phyloP scores from a whole-genome alignment of 2,329 filamentous ascomycete species.

The Torrubiellomyces zombiae region DNA sequence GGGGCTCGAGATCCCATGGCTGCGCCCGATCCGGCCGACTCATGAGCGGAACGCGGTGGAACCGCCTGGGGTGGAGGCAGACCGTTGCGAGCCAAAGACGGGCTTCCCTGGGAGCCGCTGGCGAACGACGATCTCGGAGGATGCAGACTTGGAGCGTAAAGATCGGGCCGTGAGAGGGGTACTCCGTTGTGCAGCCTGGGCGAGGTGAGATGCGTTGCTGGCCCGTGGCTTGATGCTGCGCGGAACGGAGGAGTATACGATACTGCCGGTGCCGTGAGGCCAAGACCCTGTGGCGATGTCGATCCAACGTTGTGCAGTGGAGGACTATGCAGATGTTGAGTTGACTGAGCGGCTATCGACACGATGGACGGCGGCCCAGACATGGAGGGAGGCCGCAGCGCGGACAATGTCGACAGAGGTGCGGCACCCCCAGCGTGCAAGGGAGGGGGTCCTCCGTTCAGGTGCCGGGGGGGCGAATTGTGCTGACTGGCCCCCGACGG shows the following conservation, averaged over 20 bases:
- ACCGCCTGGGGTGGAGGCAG: conserved; percentile 9
- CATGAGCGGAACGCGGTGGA: conserved; percentile 10
- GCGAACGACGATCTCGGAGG: conserved; percentile 24
- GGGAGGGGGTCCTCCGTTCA: conserved; percentile 30
- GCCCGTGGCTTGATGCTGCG: conserved; percentile 10
- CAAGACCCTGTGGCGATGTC: conserved; percentile 29
- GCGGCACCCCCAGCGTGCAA: conserved; percentile 13
- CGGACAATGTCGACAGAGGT: conserved; percentile 19
- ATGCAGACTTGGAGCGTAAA: conserved; percentile 23
- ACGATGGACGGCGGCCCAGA: conserved; percentile 24
- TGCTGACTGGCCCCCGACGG: conserved; percentile 30
- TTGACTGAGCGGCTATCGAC: conserved; percentile 21
- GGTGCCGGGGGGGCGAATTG: conserved; percentile 27
- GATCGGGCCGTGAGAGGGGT: conserved; percentile 16
- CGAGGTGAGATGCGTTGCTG: conserved; percentile 12
- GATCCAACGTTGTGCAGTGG: too few relatives aligned
- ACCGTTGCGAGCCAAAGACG: conserved; percentile 25
- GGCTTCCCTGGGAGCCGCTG: conserved; percentile 25
- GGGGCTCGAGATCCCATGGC: conserved; percentile 14
- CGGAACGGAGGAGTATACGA: conserved; percentile 23
- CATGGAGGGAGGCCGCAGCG: conserved; percentile 33
- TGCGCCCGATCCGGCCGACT: conserved; percentile 8
- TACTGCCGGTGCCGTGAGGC: conserved; percentile 22
- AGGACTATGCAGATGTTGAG: conserved; percentile 19
- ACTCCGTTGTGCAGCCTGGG: conserved; percentile 18